phyloP scores from a whole-genome alignment of 345 rosid genomes.

The Aquilaria yunnanensis region DNA sequence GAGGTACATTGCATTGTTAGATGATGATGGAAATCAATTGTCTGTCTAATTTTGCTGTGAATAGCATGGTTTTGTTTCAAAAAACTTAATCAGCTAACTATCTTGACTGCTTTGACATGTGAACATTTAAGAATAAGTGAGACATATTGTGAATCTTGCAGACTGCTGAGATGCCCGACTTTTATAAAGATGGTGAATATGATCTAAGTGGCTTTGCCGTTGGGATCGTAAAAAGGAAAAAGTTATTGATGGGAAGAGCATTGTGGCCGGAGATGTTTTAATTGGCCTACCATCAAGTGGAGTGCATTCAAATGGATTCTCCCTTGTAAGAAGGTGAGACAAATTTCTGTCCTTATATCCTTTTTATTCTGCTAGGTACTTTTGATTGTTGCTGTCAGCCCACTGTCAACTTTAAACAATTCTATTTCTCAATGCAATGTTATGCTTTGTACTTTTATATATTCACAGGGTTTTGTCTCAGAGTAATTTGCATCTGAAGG shows the following conservation, averaged over 20 bases:
- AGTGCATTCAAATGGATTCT: slow-evolving; percentile 94
- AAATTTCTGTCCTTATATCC: too few relatives aligned
- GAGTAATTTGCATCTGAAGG: slow-evolving; percentile 57
- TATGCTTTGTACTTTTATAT: not conserved
- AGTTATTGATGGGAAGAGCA: slow-evolving; percentile 75
- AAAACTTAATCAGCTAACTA: too few relatives aligned
- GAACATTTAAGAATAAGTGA: too few relatives aligned
- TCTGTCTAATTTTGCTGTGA: too few relatives aligned
- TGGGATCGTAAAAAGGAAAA: slow-evolving; percentile 72
- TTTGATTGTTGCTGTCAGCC: too few relatives aligned
- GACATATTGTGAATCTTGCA: slow-evolving; percentile 14
- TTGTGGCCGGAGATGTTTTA: slow-evolving; percentile 71
- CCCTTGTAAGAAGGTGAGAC: slow-evolving; percentile 65
- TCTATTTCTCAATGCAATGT: not conserved
- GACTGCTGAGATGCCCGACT: slow-evolving; percentile 99
- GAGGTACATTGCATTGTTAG: slow-evolving; percentile 42
- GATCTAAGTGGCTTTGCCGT: slow-evolving; percentile 96
- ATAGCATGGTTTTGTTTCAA: too few relatives aligned
- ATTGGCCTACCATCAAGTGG: slow-evolving; percentile 94
- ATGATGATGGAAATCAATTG: too few relatives aligned
- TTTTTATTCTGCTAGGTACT: too few relatives aligned
- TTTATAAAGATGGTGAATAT: slow-evolving; percentile 79
- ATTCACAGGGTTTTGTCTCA: slow-evolving; percentile 53
- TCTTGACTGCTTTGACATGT: too few relatives aligned
- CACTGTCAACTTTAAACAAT: too few relatives aligned